Percentiles rank a stretch among this genome's conserved stretches.
Evolutionary conservation across 2,329 filamentous ascomycete species (phyloP).

Genomic region (Diaporthe citri): DNA sequence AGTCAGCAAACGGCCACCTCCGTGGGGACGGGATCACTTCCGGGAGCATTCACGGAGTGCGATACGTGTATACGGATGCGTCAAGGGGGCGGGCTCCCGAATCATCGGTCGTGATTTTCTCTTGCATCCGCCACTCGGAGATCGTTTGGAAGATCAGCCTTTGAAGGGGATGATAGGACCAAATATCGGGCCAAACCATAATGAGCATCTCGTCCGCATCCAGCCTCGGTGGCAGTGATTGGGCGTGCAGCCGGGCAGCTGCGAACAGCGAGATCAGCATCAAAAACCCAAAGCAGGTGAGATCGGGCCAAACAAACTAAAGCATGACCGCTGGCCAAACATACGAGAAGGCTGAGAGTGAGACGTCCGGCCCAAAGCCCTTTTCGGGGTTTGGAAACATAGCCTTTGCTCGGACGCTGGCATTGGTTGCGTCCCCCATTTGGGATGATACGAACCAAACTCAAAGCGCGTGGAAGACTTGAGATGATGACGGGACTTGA

Average conservation of each 20-base stretch:
- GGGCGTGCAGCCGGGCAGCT: background rate
- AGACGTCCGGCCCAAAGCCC: conserved; percentile 4
- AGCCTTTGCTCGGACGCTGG: conserved; percentile 14
- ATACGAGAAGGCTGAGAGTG: conserved; percentile 11
- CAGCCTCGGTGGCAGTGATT: conserved; percentile 17
- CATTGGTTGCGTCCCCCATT: background rate
- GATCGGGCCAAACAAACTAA: conserved; percentile 31
- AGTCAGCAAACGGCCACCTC: conserved; percentile 12
- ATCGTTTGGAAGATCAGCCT: conserved; percentile 26
- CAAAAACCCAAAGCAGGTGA: background rate
- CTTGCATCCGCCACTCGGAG: conserved; percentile 21
- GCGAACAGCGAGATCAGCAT: conserved; percentile 18
- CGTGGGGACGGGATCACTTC: conserved; percentile 15
- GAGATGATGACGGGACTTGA: background rate
- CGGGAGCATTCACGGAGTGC: background rate
- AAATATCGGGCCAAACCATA: conserved; percentile 31
- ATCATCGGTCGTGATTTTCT: conserved; percentile 19
- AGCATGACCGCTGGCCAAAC: background rate
- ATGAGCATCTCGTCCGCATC: background rate
- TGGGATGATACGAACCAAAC: conserved; percentile 27
- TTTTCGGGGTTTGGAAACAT: conserved; percentile 19
- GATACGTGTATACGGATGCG: conserved; percentile 1
- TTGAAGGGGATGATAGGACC: background rate
- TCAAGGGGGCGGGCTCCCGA: conserved; percentile 16
- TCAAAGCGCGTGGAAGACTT: conserved; percentile 2